These are phyloP conservation scores for Mucor racemosus DNA, from an alignment of 371 early-diverging fungal species.

Conservation along the genomic window DNA sequence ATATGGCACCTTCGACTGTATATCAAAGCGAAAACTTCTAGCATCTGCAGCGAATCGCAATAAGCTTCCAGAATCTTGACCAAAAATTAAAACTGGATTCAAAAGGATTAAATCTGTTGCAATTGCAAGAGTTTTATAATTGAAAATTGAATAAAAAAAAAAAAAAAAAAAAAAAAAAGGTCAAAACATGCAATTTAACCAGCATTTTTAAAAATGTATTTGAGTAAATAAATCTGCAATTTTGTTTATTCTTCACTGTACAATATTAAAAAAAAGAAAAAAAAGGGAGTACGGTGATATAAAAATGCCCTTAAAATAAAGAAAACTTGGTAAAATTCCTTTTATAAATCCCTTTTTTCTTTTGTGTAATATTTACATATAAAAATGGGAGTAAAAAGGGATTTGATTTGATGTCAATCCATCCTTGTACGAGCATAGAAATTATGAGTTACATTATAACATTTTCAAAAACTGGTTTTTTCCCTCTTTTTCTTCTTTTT, in stretches of 20 bases:
- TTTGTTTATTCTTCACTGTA: background rate
- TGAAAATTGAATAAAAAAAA: background rate
- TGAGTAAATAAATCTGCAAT: background rate
- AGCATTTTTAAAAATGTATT: background rate
- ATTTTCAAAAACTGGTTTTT: background rate
- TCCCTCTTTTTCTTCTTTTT: background rate
- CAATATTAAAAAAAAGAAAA: background rate
- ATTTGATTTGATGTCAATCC: conserved; percentile 7
- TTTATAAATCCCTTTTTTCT: background rate
- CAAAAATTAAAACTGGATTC: background rate
- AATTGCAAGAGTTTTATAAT: background rate
- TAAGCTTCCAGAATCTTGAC: background rate
- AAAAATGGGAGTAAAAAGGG: background rate
- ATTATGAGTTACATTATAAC: background rate
- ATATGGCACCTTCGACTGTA: background rate
- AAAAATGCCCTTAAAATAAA: background rate
- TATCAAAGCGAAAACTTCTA: background rate
- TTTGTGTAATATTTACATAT: background rate
- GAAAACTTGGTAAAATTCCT: background rate
- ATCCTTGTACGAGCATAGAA: conserved; percentile 6
- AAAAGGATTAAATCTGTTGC: background rate
- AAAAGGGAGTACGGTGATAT: background rate
- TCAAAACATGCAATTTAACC: background rate
- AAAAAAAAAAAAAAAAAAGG: background rate
- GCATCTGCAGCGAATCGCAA: background rate